Evolutionary conservation across 768 basidiomycete species (phyloP).

Genomic region (Nidula microcarpa): DNA sequence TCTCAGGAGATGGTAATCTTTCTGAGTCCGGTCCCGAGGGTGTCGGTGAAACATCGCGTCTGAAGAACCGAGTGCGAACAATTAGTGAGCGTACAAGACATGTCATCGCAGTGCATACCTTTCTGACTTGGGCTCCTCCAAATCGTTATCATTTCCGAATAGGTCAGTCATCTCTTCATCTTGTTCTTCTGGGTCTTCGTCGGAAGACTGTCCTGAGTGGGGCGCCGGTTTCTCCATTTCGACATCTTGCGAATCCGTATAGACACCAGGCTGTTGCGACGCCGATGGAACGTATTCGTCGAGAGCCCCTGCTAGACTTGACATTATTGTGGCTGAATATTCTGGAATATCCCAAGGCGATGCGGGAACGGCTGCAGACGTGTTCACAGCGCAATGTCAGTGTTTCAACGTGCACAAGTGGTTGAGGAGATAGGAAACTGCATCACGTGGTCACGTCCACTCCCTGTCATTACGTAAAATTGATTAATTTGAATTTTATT

Average conservation of each 20-base stretch:
- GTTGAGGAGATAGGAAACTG: neutral
- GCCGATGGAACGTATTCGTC: slow-evolving; percentile 24
- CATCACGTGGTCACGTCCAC: neutral
- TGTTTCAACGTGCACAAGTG: too few relatives aligned
- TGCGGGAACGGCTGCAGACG: too few relatives aligned
- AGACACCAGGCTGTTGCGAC: slow-evolving; percentile 4
- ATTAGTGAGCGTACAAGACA: slow-evolving; percentile 1
- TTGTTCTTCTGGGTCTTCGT: slow-evolving; percentile 25
- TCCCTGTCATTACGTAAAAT: too few relatives aligned
- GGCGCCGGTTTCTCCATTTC: slow-evolving; percentile 34
- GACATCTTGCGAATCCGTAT: slow-evolving; percentile 24
- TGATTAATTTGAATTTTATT: too few relatives aligned
- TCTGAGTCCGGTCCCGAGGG: slow-evolving; percentile 63
- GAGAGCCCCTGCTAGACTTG: slow-evolving; percentile 57
- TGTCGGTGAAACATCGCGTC: slow-evolving; percentile 37
- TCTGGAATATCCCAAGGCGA: too few relatives aligned
- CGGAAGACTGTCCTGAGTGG: slow-evolving; percentile 10
- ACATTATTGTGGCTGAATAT: slow-evolving; percentile 32
- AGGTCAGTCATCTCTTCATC: slow-evolving; percentile 74
- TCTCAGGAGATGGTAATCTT: slow-evolving; percentile 54
- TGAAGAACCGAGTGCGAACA: slow-evolving; percentile 9
- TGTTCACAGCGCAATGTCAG: too few relatives aligned
- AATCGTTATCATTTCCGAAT: slow-evolving; percentile 70
- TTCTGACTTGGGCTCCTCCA: slow-evolving; percentile 43
- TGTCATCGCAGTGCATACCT: slow-evolving; percentile 31